These are phyloP conservation scores for Kandelia obovata DNA, from an alignment of 345 rosid genomes.

Conservation along the genomic window DNA sequence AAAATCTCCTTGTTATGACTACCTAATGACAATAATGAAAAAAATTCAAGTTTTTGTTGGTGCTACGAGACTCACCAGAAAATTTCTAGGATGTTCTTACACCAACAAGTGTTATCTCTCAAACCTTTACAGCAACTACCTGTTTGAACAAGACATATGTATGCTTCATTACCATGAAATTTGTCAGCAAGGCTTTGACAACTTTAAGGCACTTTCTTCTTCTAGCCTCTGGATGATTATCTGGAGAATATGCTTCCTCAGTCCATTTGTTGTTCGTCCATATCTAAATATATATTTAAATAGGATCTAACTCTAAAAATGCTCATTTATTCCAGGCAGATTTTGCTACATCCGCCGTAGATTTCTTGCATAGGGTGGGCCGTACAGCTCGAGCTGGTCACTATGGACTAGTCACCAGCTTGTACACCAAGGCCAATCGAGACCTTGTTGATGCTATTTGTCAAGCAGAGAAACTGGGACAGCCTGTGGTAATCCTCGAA, in stretches of 20 bases:
- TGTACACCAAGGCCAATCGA: slow-evolving; percentile 66
- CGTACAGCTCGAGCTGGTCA: slow-evolving; percentile 98
- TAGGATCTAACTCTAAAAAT: slow-evolving; percentile 8
- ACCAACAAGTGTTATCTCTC: neutral
- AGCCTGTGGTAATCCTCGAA: slow-evolving; percentile 65
- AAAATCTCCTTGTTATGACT: too few species aligned
- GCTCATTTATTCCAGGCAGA: slow-evolving; percentile 72
- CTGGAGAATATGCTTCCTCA: neutral
- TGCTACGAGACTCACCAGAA: too few species aligned
- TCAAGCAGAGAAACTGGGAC: slow-evolving; percentile 62
- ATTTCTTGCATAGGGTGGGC: slow-evolving; percentile 91
- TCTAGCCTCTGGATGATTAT: neutral
- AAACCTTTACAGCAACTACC: neutral
- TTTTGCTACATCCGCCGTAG: slow-evolving; percentile 88
- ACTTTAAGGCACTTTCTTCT: neutral
- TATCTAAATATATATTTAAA: neutral
- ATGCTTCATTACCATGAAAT: neutral
- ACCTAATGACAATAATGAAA: too few species aligned
- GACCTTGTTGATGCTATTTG: slow-evolving; percentile 84
- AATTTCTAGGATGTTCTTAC: too few species aligned
- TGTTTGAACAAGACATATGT: neutral
- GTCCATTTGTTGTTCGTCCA: neutral
- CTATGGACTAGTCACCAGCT: slow-evolving; percentile 83
- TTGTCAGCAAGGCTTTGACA: neutral
- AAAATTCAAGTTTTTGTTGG: too few species aligned